These are phyloP conservation scores for Orbilia brochopaga DNA, from an alignment of 2,329 filamentous ascomycete genomes.

Conservation along the genomic window DNA sequence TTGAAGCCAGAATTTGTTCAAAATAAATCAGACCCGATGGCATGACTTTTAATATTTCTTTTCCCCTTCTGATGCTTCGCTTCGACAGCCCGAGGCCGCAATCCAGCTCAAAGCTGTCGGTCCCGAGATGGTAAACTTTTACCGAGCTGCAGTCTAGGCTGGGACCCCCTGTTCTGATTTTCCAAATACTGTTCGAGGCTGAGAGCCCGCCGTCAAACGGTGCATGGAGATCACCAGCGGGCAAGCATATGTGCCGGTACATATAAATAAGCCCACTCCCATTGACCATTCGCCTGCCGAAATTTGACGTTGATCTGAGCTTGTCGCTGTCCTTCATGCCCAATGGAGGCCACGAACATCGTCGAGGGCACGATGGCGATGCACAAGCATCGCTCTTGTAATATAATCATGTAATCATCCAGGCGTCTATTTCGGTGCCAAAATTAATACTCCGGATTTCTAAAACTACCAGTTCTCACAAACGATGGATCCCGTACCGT, in stretches of 20 bases:
- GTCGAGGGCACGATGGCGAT: background rate
- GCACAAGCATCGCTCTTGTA: too few species aligned
- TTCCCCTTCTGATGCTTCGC: background rate
- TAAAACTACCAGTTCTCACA: too few species aligned
- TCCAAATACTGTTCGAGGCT: slow-evolving; percentile 51
- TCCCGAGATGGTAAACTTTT: slow-evolving; percentile 47
- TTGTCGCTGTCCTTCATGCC: background rate
- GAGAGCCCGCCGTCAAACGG: slow-evolving; percentile 33
- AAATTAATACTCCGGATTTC: too few species aligned
- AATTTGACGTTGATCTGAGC: background rate
- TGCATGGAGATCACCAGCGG: background rate
- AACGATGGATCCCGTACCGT: background rate
- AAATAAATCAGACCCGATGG: slow-evolving; percentile 6
- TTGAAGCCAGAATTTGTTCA: background rate
- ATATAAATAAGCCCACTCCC: background rate
- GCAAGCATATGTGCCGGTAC: background rate
- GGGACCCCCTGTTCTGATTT: slow-evolving; percentile 44
- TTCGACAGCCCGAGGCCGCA: background rate
- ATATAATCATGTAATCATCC: background rate
- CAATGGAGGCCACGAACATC: background rate
- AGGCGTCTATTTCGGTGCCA: slow-evolving; percentile 1
- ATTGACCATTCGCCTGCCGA: background rate
- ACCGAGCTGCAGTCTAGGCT: slow-evolving; percentile 30
- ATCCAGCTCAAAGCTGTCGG: slow-evolving; percentile 18
- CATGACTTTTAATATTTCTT: slow-evolving; percentile 5